Evolutionary conservation across 1,284 basidiomycete genomes (phyloP).

Genomic region (Rhodotorula sp.): DNA sequence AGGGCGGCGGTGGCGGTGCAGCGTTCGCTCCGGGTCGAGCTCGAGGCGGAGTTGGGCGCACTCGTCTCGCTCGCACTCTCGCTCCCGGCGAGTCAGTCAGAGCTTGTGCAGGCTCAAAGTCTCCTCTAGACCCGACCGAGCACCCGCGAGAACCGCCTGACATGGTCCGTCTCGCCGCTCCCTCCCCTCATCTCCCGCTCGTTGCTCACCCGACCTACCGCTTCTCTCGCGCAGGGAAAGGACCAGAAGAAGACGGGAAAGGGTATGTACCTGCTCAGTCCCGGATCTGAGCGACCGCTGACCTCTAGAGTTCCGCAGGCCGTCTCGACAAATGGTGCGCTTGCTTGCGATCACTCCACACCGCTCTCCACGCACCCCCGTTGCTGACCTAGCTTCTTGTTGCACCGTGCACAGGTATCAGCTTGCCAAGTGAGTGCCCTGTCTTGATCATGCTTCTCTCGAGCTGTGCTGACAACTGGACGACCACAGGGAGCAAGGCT

Average conservation of each 20-base stretch:
- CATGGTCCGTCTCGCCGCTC: conserved; percentile 14
- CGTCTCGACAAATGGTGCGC: conserved; percentile 81
- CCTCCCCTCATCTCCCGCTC: conserved; percentile 15
- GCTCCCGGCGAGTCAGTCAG: neutral
- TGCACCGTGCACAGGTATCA: conserved; percentile 60
- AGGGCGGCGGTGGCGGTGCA: neutral
- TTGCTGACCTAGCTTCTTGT: neutral
- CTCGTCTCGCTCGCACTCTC: neutral
- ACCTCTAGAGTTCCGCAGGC: conserved; percentile 52
- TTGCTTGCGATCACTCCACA: too few species aligned
- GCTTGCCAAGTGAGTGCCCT: conserved; percentile 71
- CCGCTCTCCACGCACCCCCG: neutral
- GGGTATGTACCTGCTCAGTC: conserved; percentile 28
- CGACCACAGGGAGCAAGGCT: conserved; percentile 79
- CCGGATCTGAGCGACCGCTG: neutral
- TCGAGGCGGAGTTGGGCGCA: neutral
- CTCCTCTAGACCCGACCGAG: neutral
- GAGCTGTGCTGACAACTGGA: conserved; percentile 6
- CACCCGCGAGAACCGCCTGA: neutral
- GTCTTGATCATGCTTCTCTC: accelerated
- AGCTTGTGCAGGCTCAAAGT: neutral
- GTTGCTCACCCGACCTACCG: conserved; percentile 1
- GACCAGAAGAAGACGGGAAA: conserved; percentile 63
- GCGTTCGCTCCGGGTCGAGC: neutral
- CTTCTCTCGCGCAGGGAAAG: conserved; percentile 16